Evolutionary conservation across 208 protist genomes (phyloP), one percentile per base, ranked within the genome.

Genomic region (Leishmania guyanensis): DNA sequence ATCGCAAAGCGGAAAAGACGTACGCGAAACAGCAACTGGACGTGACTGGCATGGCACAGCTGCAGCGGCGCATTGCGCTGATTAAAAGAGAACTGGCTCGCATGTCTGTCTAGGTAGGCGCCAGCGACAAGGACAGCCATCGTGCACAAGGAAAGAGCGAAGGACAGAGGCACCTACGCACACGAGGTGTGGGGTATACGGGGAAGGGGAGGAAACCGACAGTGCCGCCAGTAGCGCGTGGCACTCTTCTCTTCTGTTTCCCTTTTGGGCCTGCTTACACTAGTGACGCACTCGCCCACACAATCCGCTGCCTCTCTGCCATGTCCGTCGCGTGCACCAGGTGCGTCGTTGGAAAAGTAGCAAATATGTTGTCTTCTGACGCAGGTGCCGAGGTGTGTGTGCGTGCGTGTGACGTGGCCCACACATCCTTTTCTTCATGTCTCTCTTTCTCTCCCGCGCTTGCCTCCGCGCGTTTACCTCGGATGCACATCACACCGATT

Each of bases 21-120:
- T 95, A 94, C 77, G 65, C 48, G n/a, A 79, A 82, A 68, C 75
- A 82, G 53, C 78, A 86, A 6, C 78, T 95, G 53, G 84, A 92
- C 69, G 56, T 79, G 29, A 39, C 53, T 12, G 29, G 54, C 4
- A 53, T 93, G 68, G 73, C 86, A 10, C 66, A 82, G 50, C 86
- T 94, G 62, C 77, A 91, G 82, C 77, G 58, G 26, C 79, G 79
- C 56, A 50, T 92, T 3, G 12, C 74, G 12, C 50, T 50, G 29
- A 84, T 94, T 65, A 85, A 90, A 66, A 58, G 17, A 3, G 85
- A 89, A 48, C 51, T 96, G 16, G 80, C 54, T 0, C 84, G 80
- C 56, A 73, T 75, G 20, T 66, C 81, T 46, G 71, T 71, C 10
- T 79, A 74, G 77, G 68, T 87, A 89, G 75, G 39, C 43, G n/a